Evolutionary conservation across 2,329 filamentous ascomycete genomes (phyloP), one percentile per base, ranked within the genome.

Genomic region (Cladophialophora yegresii): DNA sequence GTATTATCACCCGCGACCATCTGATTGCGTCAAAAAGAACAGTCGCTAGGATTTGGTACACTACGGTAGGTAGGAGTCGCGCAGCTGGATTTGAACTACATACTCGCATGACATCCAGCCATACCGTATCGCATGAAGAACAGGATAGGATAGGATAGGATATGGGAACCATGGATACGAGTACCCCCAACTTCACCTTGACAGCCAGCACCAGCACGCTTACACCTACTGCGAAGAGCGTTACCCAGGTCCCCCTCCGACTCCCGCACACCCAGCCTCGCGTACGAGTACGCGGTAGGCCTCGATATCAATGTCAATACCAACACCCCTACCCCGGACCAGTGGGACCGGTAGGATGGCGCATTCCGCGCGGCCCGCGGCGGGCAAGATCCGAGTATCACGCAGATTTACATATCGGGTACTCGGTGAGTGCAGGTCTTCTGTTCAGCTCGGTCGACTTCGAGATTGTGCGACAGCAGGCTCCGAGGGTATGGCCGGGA

Each of bases 401-500:
- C 26, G 32, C 3, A 4, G 54, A 47, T 45, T n/a, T 36, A 4
- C 36, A 47, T 23, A 57, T 22, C 6, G 43, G 2, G 1, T 47
- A 47, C 36, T 45, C 23, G 23, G 22, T 6, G 16, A n/a, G 22
- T 2, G 54, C 23, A 1, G 36, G 54, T 12, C 36, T 57, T 7
- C 54, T 57, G 13, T 57, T 57, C 54, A 47, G 54, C n/a, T 43
- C 36, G 20, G 54, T 57, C 6, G 12, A 47, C 7, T n/a, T n/a
- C n/a, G n/a, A n/a, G n/a, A 47, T 47, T 28, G 22, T 47, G 32
- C 54, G 12, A 28, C 6, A 28, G 36, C 6, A 28, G 36, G 43
- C 1, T 12, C 36, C 32, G 28, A n/a, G 22, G 20, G 16, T 26
- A 43, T 8, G 36, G 36, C 2, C n/a, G 36, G 5, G 36, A 20